Evolutionary conservation across 2,329 filamentous ascomycete genomes (phyloP).

Genomic region (Parascedosporium putredinis): DNA sequence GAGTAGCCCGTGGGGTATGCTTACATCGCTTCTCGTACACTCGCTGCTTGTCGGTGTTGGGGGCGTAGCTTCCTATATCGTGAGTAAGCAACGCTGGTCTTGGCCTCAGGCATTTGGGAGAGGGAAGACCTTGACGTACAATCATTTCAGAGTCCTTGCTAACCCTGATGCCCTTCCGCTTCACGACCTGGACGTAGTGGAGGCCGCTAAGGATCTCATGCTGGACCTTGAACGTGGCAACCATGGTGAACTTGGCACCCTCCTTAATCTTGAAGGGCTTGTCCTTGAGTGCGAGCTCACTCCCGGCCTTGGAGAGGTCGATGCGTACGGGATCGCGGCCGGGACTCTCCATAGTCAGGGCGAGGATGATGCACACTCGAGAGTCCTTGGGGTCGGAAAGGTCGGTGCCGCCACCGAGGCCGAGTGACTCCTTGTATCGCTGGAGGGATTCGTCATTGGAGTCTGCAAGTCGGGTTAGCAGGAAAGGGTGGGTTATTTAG

Average conservation of each 20-base stretch:
- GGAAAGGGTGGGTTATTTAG: conserved; percentile 1
- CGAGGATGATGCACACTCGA: conserved; percentile 86
- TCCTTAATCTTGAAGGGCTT: conserved; percentile 98
- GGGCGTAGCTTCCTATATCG: conserved; percentile 77
- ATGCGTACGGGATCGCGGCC: conserved; percentile 80
- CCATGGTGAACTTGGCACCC: conserved; percentile 87
- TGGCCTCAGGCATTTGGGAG: not conserved
- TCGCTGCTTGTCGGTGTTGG: conserved; percentile 79
- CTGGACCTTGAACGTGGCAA: conserved; percentile 87
- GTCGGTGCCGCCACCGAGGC: conserved; percentile 63
- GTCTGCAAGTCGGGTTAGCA: conserved; percentile 22
- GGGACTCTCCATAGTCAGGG: conserved; percentile 76
- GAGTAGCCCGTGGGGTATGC: conserved; percentile 23
- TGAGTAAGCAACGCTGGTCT: not conserved
- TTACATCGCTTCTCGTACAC: conserved; percentile 86
- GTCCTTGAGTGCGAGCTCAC: conserved; percentile 69
- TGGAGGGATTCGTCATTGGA: conserved; percentile 84
- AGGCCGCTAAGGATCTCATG: conserved; percentile 91
- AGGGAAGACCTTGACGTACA: conserved; percentile 41
- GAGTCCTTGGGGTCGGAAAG: conserved; percentile 71
- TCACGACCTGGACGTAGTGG: conserved; percentile 92
- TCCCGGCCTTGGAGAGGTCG: conserved; percentile 66
- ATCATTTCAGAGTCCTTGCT: conserved; percentile 98
- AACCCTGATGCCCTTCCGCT: conserved; percentile 74
- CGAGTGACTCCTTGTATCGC: conserved; percentile 95